Evolutionary conservation across 1,139 yeast species (phyloP), one percentile per base, ranked within the genome.

Genomic region (Kodamaea alishanica): DNA sequence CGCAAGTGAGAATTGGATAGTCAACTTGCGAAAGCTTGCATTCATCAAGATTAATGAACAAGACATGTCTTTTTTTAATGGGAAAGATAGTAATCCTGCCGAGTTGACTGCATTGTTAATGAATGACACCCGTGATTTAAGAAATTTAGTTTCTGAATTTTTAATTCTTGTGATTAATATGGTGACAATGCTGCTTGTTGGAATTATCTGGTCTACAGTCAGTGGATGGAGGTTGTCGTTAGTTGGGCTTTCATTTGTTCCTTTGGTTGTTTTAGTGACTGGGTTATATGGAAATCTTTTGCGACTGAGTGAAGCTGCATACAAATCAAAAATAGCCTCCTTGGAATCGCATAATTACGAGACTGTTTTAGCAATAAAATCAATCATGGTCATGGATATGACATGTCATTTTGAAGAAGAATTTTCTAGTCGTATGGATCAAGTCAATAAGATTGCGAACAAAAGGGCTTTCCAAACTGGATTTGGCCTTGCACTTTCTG

Each of bases 191-290:
- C 65, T 83, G 0, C 30, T 67, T 0, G 61, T 80, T 20, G 95
- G 96, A 2, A 49, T 81, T 4, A 63, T 77, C 5, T 90, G 97
- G 97, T 81, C 96, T 0, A 49, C 88, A 5, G 70, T 71, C 0
- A 56, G 73, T n/a, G 96, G 96, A 0, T 92, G 97, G 97, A 84
- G 82, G 50, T 65, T 92, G 35, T 77, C 96, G 1, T 61, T 90
- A 10, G 92, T 87, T 1, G 94, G 95, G 1, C 51, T 89, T 7
- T 72, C 95, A 0, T 70, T 89, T 56, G 73, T 85, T 7, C 94
- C 96, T 0, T 48, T 78, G 23, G 78, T 84, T 40, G 59, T 73
- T 3, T 12, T 76, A 0, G 60, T 78, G 5, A 75, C 88, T 4
- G 58, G 65, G 1, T 39, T 72, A 1, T 84, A 81, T 54, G 79